Conservation (phyloP, 352 stramenopile genomes). For the Globisporangium cylindrosporum region DNA sequence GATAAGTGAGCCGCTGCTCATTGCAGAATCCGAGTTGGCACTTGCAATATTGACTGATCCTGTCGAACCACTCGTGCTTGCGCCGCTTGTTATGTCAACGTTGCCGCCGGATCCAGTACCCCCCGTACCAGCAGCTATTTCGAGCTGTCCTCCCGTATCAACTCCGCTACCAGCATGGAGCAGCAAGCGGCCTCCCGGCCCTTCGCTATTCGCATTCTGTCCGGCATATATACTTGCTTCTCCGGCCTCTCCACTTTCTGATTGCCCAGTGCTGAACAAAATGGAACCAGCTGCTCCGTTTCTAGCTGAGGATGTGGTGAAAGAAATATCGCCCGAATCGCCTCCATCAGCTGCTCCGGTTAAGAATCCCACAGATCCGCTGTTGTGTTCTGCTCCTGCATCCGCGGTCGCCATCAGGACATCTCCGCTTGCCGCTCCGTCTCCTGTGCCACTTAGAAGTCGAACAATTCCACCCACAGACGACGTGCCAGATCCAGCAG, state of each 20-base stretch:
- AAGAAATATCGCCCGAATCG: slow-evolving; percentile 30
- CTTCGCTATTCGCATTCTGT: slow-evolving; percentile 14
- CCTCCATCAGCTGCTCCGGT: slow-evolving; percentile 29
- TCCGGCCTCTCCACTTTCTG: slow-evolving; percentile 17
- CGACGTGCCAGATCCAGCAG: slow-evolving; percentile 24
- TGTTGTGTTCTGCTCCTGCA: slow-evolving; percentile 19
- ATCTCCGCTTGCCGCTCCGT: slow-evolving; percentile 28
- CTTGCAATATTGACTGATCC: slow-evolving; percentile 26
- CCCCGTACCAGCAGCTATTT: slow-evolving; percentile 20
- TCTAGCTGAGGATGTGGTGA: slow-evolving; percentile 23
- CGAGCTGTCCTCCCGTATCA: slow-evolving; percentile 19
- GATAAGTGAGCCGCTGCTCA: slow-evolving; percentile 27
- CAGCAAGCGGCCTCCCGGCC: slow-evolving; percentile 19
- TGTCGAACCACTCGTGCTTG: slow-evolving; percentile 20
- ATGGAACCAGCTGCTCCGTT: slow-evolving; percentile 16
- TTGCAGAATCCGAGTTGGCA: slow-evolving; percentile 21
- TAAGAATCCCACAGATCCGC: slow-evolving; percentile 27
- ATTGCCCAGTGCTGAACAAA: slow-evolving; percentile 25
- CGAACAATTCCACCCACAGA: slow-evolving; percentile 24
- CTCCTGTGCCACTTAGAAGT: slow-evolving; percentile 27
- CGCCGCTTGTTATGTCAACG: slow-evolving; percentile 24
- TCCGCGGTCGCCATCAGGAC: slow-evolving; percentile 27
- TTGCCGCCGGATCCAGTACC: slow-evolving; percentile 18
- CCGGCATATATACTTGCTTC: slow-evolving; percentile 22
- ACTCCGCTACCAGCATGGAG: slow-evolving; percentile 19